Evolutionary conservation across 2,329 filamentous ascomycete genomes (phyloP).

Genomic region (Ascochyta pisi): DNA sequence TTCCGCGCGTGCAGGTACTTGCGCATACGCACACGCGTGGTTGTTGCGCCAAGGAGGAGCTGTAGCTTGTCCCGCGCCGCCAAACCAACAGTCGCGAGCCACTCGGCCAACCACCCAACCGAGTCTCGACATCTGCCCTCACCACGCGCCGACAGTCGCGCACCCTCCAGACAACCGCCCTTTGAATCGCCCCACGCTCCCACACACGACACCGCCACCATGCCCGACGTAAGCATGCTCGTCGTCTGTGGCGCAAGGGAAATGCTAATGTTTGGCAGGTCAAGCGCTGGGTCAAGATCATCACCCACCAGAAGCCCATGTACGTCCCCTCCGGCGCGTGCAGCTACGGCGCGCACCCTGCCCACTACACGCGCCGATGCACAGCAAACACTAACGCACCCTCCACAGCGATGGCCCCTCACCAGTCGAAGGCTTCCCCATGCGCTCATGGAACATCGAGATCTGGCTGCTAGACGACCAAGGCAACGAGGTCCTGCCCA

Average conservation of each 20-base stretch:
- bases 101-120: conserved; percentile 25
- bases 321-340: conserved; percentile 63
- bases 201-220: conserved; percentile 35
- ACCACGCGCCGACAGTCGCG: conserved; percentile 27
- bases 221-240: conserved; percentile 53
- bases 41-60: conserved; percentile 22
- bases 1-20: conserved; percentile 6
- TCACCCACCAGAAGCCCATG: conserved; percentile 91
- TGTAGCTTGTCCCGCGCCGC: conserved; percentile 16
- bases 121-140: conserved; percentile 20
- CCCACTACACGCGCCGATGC: conserved; percentile 14
- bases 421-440: conserved; percentile 85
- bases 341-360: conserved; percentile 20
- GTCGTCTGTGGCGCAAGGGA: neutral
- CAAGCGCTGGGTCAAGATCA: conserved; percentile 88
- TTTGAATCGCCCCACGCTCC: neutral
- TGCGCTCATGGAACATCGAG: conserved; percentile 90
- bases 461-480: conserved; percentile 84
- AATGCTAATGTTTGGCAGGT: conserved; percentile 56
- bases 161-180: conserved; percentile 4
- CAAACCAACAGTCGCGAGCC: conserved; percentile 32
- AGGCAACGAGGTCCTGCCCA: conserved; percentile 82
- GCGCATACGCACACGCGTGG: neutral
- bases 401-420: conserved; percentile 74
- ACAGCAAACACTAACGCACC: conserved; percentile 19